Evolutionary conservation across 2,329 filamentous ascomycete genomes (phyloP).

Genomic region (Sarocladium brachiariae): DNA sequence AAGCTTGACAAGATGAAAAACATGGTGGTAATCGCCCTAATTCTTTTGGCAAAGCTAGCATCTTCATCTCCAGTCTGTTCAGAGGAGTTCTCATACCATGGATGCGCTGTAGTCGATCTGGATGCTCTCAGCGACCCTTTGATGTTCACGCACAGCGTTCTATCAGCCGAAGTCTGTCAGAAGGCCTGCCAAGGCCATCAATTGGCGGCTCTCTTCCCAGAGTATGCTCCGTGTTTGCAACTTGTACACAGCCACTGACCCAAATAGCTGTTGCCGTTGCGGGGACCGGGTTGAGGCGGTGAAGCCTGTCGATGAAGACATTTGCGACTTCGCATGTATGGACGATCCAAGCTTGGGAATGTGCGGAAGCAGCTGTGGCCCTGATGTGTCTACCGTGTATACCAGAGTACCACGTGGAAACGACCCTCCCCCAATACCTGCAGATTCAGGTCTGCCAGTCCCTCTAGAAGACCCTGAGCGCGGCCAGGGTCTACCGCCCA

Average conservation of each 20-base stretch:
- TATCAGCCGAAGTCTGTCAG: slow-evolving; percentile 23
- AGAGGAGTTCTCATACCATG: slow-evolving; percentile 15
- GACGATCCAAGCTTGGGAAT: slow-evolving; percentile 21
- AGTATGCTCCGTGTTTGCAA: slow-evolving; percentile 17
- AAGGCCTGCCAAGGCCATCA: slow-evolving; percentile 21
- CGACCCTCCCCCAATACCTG: neutral
- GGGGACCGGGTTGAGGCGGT: slow-evolving; percentile 25
- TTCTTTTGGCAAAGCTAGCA: neutral
- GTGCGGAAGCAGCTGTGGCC: slow-evolving; percentile 25
- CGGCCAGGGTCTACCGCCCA: too few relatives aligned
- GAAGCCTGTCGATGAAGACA: slow-evolving; percentile 20
- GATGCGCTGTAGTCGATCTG: slow-evolving; percentile 22
- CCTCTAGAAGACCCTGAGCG: neutral
- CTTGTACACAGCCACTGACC: slow-evolving; percentile 9
- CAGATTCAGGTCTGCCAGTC: neutral
- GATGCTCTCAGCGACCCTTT: slow-evolving; percentile 20
- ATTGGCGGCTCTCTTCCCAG: slow-evolving; percentile 24
- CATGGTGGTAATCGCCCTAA: slow-evolving; percentile 14
- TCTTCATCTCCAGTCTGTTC: neutral
- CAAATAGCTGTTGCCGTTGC: slow-evolving; percentile 26
- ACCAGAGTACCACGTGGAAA: neutral
- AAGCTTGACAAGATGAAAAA: neutral
- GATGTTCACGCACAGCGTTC: slow-evolving; percentile 15
- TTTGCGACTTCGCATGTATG: slow-evolving; percentile 26
- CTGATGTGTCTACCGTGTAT: slow-evolving; percentile 27